These are phyloP conservation scores for Colletotrichum abscissum DNA, from an alignment of 2,329 filamentous ascomycete species.

Conservation along the genomic window DNA sequence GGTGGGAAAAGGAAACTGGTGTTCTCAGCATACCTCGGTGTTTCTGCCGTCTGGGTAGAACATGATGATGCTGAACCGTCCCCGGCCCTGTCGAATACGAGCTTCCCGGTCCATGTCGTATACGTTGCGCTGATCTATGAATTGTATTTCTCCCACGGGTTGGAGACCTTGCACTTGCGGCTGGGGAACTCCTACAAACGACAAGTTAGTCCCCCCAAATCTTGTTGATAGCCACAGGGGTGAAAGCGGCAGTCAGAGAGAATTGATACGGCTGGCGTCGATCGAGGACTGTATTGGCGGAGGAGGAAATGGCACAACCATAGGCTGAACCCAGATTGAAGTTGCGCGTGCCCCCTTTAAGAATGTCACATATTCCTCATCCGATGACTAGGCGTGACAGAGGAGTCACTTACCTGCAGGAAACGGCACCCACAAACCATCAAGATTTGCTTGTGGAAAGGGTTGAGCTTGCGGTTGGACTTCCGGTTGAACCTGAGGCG, in stretches of 20 bases:
- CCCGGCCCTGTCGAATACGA: not conserved
- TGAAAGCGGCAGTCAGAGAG: not conserved
- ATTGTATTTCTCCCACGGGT: not conserved
- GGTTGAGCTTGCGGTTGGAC: not conserved
- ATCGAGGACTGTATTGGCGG: not conserved
- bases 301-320: not conserved
- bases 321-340: not conserved
- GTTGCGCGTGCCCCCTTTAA: not conserved
- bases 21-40: not conserved
- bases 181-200: not conserved
- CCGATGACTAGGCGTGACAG: not conserved
- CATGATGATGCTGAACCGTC: conserved; percentile 20
- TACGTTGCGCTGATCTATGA: not conserved
- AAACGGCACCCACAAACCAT: not conserved
- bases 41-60: conserved; percentile 23
- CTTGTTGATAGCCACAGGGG: not conserved
- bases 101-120: not conserved
- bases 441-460: not conserved
- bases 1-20: too few species aligned
- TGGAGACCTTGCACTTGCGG: not conserved
- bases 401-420: conserved; percentile 12
- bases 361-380: too few species aligned
- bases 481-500: not conserved
- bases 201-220: not conserved
- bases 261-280: not conserved